Conservation (phyloP, 371 early-diverging fungal genomes). For the Spraguea lophii region DNA sequence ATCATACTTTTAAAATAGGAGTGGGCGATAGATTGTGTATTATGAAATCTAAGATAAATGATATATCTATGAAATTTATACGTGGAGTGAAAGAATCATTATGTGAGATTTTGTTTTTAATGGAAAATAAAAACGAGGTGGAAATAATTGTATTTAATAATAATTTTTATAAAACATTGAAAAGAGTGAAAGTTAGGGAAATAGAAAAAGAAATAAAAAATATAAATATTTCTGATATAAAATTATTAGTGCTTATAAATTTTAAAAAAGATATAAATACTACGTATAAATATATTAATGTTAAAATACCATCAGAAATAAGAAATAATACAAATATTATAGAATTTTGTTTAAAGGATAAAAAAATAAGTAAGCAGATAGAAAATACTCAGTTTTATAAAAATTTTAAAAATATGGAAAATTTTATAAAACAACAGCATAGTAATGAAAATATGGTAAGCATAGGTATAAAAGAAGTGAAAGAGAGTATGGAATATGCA, state of each 20-base stretch:
- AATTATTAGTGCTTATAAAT: conserved; percentile 11
- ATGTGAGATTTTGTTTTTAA: conserved; percentile 32
- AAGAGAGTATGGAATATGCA: conserved; percentile 39
- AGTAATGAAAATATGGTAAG: conserved; percentile 2
- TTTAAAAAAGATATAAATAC: neutral
- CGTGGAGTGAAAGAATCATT: conserved; percentile 17
- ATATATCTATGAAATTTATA: conserved; percentile 17
- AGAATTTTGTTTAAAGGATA: conserved; percentile 18
- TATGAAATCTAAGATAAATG: conserved; percentile 26
- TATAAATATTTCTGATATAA: conserved; percentile 7
- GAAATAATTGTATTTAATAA: conserved; percentile 19
- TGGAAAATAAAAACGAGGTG: conserved; percentile 35
- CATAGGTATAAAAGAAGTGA: conserved; percentile 32
- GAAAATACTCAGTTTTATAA: conserved; percentile 25
- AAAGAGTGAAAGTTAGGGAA: conserved; percentile 24
- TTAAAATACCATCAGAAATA: conserved; percentile 23
- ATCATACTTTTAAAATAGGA: conserved; percentile 40
- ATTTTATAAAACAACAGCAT: conserved; percentile 24
- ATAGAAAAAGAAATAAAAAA: conserved; percentile 21
- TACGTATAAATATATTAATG: conserved; percentile 19
- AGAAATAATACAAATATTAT: conserved; percentile 24
- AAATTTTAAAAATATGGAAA: conserved; percentile 29
- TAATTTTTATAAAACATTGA: conserved; percentile 17
- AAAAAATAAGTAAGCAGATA: conserved; percentile 14
- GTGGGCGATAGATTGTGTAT: conserved; percentile 32